These are phyloP conservation scores for Fomitiporia mediterranea DNA, from an alignment of 1,284 basidiomycete genomes.

Conservation along the genomic window DNA sequence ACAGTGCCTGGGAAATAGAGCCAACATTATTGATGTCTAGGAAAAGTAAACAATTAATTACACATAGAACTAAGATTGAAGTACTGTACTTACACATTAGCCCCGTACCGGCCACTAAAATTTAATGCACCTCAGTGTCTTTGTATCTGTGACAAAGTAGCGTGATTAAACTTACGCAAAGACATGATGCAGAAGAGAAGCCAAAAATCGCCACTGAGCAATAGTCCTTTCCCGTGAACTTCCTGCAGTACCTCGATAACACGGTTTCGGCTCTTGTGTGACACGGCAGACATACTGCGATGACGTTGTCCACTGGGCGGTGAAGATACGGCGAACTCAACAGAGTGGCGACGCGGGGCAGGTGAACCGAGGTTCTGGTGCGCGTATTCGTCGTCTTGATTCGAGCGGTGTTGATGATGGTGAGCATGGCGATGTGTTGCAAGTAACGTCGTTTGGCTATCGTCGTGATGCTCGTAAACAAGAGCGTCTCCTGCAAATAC, in stretches of 20 bases:
- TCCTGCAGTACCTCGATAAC: slow-evolving; percentile 32
- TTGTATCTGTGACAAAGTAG: slow-evolving; percentile 1
- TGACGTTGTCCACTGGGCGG: slow-evolving; percentile 3
- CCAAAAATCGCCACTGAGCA: slow-evolving; percentile 64
- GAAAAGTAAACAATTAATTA: not conserved
- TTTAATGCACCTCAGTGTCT: slow-evolving; percentile 5
- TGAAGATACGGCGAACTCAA: slow-evolving; percentile 19
- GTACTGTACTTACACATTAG: slow-evolving; percentile 66
- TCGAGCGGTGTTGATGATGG: not conserved
- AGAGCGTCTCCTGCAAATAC: slow-evolving; percentile 15
- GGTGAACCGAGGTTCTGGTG: slow-evolving; percentile 18
- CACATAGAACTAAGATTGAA: not conserved
- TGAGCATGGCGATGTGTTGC: slow-evolving; percentile 6
- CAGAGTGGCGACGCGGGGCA: slow-evolving; percentile 2
- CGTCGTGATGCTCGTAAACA: slow-evolving; percentile 17
- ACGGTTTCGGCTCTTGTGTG: slow-evolving; percentile 5
- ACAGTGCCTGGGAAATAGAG: slow-evolving; percentile 85
- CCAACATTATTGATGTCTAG: slow-evolving; percentile 93
- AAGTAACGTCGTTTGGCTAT: slow-evolving; percentile 20
- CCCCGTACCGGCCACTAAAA: slow-evolving; percentile 79
- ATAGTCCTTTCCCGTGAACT: slow-evolving; percentile 45
- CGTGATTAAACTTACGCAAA: slow-evolving; percentile 46
- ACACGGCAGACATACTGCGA: slow-evolving; percentile 12
- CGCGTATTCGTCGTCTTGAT: slow-evolving; percentile 2
- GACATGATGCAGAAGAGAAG: slow-evolving; percentile 68